Conservation (phyloP, 345 rosid species). For the Populus nigra region DNA sequence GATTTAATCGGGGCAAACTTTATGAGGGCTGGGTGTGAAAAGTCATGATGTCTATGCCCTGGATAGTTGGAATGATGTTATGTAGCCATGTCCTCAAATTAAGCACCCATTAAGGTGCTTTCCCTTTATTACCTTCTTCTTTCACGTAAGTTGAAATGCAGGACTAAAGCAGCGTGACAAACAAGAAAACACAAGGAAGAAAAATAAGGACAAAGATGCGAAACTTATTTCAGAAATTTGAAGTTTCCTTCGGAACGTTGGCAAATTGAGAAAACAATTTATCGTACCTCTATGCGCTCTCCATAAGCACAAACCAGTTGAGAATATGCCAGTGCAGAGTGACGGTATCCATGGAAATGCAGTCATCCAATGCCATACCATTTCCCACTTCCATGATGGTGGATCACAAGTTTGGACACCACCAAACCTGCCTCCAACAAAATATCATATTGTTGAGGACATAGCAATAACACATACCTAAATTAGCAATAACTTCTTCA, state of each 20-base stretch:
- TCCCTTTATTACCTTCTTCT: not conserved
- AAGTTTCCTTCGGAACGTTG: not conserved
- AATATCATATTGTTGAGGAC: constrained; percentile 47
- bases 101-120: not conserved
- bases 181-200: not conserved
- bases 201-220: not conserved
- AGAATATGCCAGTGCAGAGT: constrained; percentile 55
- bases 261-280: not conserved
- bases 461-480: constrained; percentile 51
- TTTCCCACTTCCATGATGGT: constrained; percentile 49
- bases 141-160: not conserved
- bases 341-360: constrained; percentile 68
- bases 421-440: constrained; percentile 37
- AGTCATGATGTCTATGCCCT: not conserved
- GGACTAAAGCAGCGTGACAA: not conserved
- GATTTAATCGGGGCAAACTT: not conserved
- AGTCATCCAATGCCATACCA: constrained; percentile 45
- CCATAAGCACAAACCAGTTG: constrained; percentile 59
- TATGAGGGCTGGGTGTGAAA: not conserved
- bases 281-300: constrained; percentile 43
- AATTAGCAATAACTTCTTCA: constrained; percentile 18
- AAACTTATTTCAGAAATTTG: not conserved
- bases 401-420: constrained; percentile 27
- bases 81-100: not conserved
- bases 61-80: not conserved